phyloP scores from a whole-genome alignment of 2,329 filamentous ascomycete genomes.

The Cyphellophora attinorum region DNA sequence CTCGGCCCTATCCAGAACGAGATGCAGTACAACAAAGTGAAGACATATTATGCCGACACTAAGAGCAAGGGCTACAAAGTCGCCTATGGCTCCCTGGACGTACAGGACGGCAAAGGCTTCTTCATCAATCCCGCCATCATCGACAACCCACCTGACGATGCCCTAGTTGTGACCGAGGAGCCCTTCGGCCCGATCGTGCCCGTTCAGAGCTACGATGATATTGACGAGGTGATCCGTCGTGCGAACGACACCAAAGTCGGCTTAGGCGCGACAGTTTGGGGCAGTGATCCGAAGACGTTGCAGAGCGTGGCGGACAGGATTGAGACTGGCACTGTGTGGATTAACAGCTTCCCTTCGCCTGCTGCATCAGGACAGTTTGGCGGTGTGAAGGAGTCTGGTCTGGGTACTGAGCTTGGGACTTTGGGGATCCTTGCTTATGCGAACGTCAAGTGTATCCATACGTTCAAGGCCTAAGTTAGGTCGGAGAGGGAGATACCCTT shows the following conservation, averaged over 20 bases:
- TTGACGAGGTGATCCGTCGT: slow-evolving; percentile 48
- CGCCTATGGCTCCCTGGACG: slow-evolving; percentile 38
- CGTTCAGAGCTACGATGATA: slow-evolving; percentile 49
- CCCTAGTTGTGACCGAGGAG: slow-evolving; percentile 47
- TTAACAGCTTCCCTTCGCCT: slow-evolving; percentile 9
- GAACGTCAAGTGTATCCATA: no score
- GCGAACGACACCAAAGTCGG: slow-evolving; percentile 45
- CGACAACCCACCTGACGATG: slow-evolving; percentile 45
- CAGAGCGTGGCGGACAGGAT: slow-evolving; percentile 43
- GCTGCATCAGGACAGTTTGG: slow-evolving; percentile 13
- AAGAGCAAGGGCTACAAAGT: slow-evolving; percentile 44
- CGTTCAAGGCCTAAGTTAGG: no score
- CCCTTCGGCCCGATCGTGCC: slow-evolving; percentile 57
- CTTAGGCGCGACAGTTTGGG: slow-evolving; percentile 50
- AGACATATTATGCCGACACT: slow-evolving; percentile 46
- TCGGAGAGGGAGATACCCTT: no score
- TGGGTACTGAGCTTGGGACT: slow-evolving; percentile 23
- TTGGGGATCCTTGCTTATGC: no score
- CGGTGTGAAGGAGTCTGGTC: slow-evolving; percentile 22
- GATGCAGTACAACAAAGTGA: slow-evolving; percentile 54
- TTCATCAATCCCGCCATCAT: slow-evolving; percentile 52
- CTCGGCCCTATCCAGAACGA: slow-evolving; percentile 56
- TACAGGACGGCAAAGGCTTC: slow-evolving; percentile 37
- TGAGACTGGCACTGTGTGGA: slow-evolving; percentile 44
- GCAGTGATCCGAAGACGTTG: slow-evolving; percentile 40